Conservation (phyloP, 345 rosid species). For the Zanthoxylum bungeanum region DNA sequence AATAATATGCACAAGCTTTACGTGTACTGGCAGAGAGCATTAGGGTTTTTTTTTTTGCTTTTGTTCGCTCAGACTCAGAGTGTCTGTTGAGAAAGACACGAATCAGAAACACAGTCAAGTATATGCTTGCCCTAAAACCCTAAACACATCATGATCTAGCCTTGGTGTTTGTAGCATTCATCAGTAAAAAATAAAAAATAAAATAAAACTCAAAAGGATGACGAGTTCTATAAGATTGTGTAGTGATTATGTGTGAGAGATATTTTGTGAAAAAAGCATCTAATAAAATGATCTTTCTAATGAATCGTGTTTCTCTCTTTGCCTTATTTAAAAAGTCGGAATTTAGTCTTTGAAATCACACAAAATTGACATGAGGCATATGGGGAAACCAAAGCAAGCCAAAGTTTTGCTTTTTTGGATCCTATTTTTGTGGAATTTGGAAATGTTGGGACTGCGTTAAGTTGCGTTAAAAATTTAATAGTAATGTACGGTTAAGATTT, state of each 20-base stretch:
- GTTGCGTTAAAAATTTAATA: no score
- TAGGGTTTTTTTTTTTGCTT: no score
- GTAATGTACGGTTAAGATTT: no score
- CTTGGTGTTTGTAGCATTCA: slow-evolving; percentile 25
- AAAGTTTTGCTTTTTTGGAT: neutral
- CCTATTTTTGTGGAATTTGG: no score
- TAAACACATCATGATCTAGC: slow-evolving; percentile 24
- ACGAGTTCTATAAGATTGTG: slow-evolving; percentile 25
- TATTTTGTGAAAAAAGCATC: no score
- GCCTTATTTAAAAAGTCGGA: no score
- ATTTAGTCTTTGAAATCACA: no score
- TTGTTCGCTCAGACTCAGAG: neutral
- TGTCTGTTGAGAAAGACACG: no score
- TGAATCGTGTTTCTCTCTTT: no score
- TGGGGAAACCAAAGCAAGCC: slow-evolving; percentile 1
- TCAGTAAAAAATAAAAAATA: no score
- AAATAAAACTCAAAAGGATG: neutral
- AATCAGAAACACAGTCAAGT: slow-evolving; percentile 31
- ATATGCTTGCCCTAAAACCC: neutral
- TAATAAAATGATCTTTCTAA: no score
- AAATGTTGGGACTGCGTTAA: no score
- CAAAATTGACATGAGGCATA: slow-evolving; percentile 31
- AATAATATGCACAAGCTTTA: neutral
- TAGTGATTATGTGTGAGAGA: slow-evolving; percentile 25
- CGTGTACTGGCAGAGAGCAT: neutral